Percentiles rank a stretch among this genome's conserved stretches.
Evolutionary conservation across 805 yeast species (phyloP).

Genomic region (Saccharomycopsis amapae): DNA sequence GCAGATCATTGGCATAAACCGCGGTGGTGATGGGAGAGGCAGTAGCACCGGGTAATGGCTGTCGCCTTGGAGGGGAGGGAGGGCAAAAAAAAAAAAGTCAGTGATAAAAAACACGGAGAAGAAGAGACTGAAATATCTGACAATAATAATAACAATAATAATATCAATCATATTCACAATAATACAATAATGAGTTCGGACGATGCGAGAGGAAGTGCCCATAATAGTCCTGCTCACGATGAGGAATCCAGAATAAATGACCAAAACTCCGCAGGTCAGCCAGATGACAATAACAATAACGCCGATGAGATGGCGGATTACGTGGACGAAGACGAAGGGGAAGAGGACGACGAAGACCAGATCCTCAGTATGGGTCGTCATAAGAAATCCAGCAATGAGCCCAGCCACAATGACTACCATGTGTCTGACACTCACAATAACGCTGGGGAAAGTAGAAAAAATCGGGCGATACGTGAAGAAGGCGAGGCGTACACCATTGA

Average conservation of each 20-base stretch:
- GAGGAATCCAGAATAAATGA: slow-evolving; percentile 23
- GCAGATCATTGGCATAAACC: too few species aligned
- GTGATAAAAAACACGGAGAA: too few species aligned
- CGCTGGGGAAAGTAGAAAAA: too few species aligned
- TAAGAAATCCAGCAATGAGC: slow-evolving; percentile 6
- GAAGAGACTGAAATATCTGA: too few species aligned
- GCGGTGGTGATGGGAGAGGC: too few species aligned
- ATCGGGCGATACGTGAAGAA: too few species aligned
- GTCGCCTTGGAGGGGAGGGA: too few species aligned
- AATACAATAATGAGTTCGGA: slow-evolving; percentile 20
- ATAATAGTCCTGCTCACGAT: slow-evolving; percentile 6
- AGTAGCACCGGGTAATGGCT: too few species aligned
- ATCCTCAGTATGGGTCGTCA: slow-evolving; percentile 13
- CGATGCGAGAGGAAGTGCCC: slow-evolving; percentile 24
- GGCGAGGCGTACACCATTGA: slow-evolving; percentile 20
- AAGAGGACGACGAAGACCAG: slow-evolving; percentile 14
- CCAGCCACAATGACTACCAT: slow-evolving; percentile 26
- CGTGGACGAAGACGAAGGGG: slow-evolving; percentile 30
- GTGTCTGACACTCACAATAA: slow-evolving; percentile 23
- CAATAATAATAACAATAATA: too few species aligned
- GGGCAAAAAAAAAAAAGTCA: too few species aligned
- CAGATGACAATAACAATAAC: not conserved
- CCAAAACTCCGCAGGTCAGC: slow-evolving; percentile 24
- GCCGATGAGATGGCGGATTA: slow-evolving; percentile 22
- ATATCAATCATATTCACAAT: too few species aligned